Base-by-base conservation (phyloP, 805 yeast genomes). In the Wickerhamiella kurtzmanii region DNA sequence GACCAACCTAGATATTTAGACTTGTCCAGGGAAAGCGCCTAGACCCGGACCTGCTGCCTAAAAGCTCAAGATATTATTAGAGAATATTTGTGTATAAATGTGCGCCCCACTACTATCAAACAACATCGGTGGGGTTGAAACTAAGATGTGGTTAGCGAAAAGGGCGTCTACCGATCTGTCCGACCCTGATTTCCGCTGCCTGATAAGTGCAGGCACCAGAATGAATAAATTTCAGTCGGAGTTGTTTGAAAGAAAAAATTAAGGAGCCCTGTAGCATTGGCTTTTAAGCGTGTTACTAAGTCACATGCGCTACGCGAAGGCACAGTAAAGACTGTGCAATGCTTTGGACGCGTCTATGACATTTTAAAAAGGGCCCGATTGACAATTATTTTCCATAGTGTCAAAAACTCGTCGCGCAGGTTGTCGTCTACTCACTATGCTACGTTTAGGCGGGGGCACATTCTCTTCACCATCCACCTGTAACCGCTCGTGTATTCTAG, bases 41-140 rank as follows among this genome's bases (percentile, higher is more conserved):
- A n/a, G n/a, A n/a, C n/a, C 3, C 37, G 28, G 18, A 19, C 17
- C n/a, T 3, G 13, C 13, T 25, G 15, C 25, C 4, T 2, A 22
- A 16, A 8, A 15, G 22, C 32, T 19, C 13, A 20, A 41, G 9
- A 9, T 17, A 16, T 4, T 18, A 28, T 13, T 18, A 17, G 15
- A 4, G 4, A 11, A 5, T 6, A 22, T 19, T 18, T 25, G 17
- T n/a, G 36, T 17, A 11, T 28, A 20, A 3, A 46, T 56, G 58
- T 56, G 5, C 38, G 54, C 60, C 52, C 58, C 56, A 51, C 58
- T 56, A 56, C 60, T 55, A 56, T 56, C 60, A 56, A 56, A 55
- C 57, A 53, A 53, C 60, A 55, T 50, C 52, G 44, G 58, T 56
- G 42, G 52, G 49, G 35, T 43, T 35, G 21, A 42, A n/a, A 5